phyloP scores from a whole-genome alignment of 179 eudicot species.

The Vitellaria paradoxa region DNA sequence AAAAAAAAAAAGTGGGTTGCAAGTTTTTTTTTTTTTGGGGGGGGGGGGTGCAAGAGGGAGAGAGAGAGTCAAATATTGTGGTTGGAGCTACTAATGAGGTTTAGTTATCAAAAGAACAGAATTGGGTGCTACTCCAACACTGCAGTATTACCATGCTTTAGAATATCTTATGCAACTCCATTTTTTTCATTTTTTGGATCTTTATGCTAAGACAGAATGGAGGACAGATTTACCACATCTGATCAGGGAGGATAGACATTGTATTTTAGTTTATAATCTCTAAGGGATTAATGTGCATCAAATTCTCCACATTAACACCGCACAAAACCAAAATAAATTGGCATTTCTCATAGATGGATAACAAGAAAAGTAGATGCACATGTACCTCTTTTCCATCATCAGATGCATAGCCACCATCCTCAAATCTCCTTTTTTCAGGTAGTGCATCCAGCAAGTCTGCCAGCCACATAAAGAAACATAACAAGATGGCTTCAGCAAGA shows the following conservation, averaged over 20 bases:
- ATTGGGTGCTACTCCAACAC: too few species aligned
- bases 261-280: neutral
- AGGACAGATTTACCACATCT: too few species aligned
- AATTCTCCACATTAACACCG: neutral
- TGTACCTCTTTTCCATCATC: constrained; percentile 76
- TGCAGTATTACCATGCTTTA: too few species aligned
- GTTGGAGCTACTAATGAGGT: too few species aligned
- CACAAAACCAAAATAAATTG: neutral
- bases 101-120: too few species aligned
- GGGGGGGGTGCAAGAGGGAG: too few species aligned
- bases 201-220: too few species aligned
- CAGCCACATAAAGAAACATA: constrained; percentile 5
- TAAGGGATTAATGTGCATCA: neutral
- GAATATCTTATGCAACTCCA: too few species aligned
- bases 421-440: constrained; percentile 72
- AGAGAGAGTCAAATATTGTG: too few species aligned
- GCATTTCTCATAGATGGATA: neutral
- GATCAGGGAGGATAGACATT: neutral
- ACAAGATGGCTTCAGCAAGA: neutral
- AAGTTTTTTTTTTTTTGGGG: too few species aligned
- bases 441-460: constrained; percentile 83
- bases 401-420: constrained; percentile 79
- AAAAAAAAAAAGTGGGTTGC: too few species aligned
- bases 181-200: too few species aligned
- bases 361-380: neutral